phyloP scores from a whole-genome alignment of 768 basidiomycete genomes.

The Asterophora lycoperdoides region DNA sequence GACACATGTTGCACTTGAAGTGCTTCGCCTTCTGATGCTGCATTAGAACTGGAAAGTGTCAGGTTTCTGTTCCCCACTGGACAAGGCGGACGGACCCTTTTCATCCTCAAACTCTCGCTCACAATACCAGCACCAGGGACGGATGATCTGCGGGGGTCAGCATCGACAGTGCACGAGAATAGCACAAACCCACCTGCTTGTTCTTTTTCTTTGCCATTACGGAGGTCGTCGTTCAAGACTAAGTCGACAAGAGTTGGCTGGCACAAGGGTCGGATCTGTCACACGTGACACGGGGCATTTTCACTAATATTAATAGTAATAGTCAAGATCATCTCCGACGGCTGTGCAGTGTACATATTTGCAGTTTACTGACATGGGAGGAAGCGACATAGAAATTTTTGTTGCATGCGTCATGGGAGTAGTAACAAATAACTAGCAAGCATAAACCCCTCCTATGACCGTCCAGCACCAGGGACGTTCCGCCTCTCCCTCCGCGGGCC shows the following conservation, averaged over 20 bases:
- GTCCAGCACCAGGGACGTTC: conserved; percentile 78
- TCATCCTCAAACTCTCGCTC: conserved; percentile 99
- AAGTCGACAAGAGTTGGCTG: neutral
- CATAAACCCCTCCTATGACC: conserved; percentile 22
- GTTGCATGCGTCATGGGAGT: conserved; percentile 9
- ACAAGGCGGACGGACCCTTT: conserved; percentile 62
- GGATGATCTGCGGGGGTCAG: conserved; percentile 53
- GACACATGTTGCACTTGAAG: conserved; percentile 97
- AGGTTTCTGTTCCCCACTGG: neutral
- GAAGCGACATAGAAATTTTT: conserved; percentile 11
- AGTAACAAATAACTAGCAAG: neutral
- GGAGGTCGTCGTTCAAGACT: conserved; percentile 4
- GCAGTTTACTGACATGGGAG: too few species aligned
- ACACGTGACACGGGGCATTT: too few species aligned
- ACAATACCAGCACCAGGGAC: conserved; percentile 99
- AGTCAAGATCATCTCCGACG: too few species aligned
- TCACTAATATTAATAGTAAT: too few species aligned
- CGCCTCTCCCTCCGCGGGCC: conserved; percentile 70
- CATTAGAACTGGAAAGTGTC: conserved; percentile 70
- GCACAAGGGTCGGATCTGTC: conserved; percentile 3
- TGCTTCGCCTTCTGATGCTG: conserved; percentile 99
- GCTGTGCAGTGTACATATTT: too few species aligned
- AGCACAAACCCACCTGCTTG: conserved; percentile 38
- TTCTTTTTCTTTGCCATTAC: conserved; percentile 59
- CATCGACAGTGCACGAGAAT: neutral